Base-by-base conservation (phyloP, 2,329 filamentous ascomycete genomes). In the Trichoderma semiorbis region DNA sequence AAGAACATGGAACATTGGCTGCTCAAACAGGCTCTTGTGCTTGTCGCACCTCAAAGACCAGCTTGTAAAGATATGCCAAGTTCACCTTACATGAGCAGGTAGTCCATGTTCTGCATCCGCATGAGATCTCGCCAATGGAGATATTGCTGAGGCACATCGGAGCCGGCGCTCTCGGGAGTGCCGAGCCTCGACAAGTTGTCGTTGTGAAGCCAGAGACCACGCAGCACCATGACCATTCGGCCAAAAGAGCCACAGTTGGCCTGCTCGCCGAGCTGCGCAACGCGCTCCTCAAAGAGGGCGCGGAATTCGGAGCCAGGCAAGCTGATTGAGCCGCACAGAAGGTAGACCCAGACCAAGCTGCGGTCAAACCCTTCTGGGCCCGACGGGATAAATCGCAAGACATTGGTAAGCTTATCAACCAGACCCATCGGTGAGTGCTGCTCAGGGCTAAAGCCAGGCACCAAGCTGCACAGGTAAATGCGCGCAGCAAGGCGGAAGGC, bases 91-190 rank as follows among this genome's bases (percentile, higher is more conserved):
- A 98, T 95, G 81, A 98, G 89, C 81, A 98, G 87, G 84, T 94
- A 96, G 81, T 97, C 93, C 95, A 94, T 97, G 77, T 90, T 90
- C 85, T 95, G 96, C 84, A 91, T 89, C 83, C 89, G 90, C 94
- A 98, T 97, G 80, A 95, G 89, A 83, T 97, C 93, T 84, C 95
- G 88, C 95, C 95, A 98, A 90, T 95, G 94, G 82, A 97, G 89
- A 84, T 92, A 91, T 79, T 89, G 90, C 82, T 83, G 81, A 77
- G 80, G 78, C 72, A 79, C 80, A 71, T 83, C 81, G 36, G 80
- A 80, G 55, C 76, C 77, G 34, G 78, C 77, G 50, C 81, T 81
- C 24, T 80, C 78, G 24, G 81, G 80, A 60, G 79, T 78, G 78
- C 79, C 80, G 14, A 76, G 78, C 39, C 76, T 77, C 61, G 80